Percentiles rank a stretch among this genome's conserved stretches.
phyloP scores from a whole-genome alignment of 768 basidiomycete species.

The Clitopilus passeckerianus region DNA sequence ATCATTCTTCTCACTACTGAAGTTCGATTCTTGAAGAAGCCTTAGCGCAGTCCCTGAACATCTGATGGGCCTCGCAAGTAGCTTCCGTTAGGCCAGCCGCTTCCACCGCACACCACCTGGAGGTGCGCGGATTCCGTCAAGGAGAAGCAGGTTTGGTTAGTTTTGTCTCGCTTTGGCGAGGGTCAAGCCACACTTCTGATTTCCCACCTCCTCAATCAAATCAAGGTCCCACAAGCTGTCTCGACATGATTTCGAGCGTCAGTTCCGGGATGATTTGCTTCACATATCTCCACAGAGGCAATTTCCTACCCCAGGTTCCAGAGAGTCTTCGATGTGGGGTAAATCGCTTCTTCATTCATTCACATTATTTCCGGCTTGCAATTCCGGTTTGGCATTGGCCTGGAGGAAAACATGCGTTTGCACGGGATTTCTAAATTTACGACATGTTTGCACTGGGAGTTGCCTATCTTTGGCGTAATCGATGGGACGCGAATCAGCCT shows the following conservation, averaged over 20 bases:
- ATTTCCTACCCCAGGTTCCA: neutral
- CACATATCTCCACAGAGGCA: neutral
- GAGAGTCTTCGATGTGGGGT: neutral
- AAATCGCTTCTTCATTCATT: neutral
- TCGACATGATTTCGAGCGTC: neutral
- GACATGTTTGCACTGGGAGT: neutral
- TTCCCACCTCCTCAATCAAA: neutral
- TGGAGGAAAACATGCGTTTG: neutral
- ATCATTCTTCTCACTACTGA: constrained; percentile 5
- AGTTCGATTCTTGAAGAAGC: neutral
- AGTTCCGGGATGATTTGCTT: neutral
- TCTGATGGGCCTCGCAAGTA: neutral
- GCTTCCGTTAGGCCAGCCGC: neutral
- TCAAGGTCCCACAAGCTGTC: neutral
- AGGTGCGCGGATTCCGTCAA: neutral
- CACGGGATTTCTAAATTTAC: neutral
- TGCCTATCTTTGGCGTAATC: neutral
- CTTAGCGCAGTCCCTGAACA: neutral
- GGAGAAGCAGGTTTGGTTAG: neutral
- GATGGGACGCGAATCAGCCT: neutral
- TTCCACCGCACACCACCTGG: neutral
- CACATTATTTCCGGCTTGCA: neutral
- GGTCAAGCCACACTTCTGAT: neutral
- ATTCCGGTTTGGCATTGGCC: neutral
- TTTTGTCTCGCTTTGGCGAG: neutral